These are phyloP conservation scores for Macrophomina phaseolina DNA, from an alignment of 2,329 filamentous ascomycete genomes.

Conservation along the genomic window DNA sequence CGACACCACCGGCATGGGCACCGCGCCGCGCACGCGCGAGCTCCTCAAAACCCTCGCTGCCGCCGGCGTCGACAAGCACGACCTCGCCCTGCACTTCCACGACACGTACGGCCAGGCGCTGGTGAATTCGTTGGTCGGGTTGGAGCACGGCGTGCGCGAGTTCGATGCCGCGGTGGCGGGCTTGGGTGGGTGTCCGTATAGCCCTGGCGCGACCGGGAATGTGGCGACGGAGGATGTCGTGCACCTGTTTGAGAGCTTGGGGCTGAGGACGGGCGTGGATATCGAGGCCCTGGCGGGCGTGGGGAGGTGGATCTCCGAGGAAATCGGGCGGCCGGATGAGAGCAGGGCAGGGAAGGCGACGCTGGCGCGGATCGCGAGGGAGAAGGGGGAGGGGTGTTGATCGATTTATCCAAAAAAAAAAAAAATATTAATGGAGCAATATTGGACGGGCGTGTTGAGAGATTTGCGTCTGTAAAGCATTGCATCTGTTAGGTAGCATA, in stretches of 20 bases:
- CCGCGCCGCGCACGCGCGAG: constrained; percentile 70
- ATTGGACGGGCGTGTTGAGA: neutral
- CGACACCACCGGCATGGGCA: constrained; percentile 91
- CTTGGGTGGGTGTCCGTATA: constrained; percentile 83
- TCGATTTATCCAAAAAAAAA: neutral
- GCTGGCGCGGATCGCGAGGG: constrained; percentile 23
- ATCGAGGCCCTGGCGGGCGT: constrained; percentile 43
- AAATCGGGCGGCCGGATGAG: constrained; percentile 44
- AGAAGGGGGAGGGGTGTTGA: constrained; percentile 13
- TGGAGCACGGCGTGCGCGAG: constrained; percentile 76
- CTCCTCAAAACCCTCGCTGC: constrained; percentile 68
- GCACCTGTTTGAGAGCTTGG: constrained; percentile 74
- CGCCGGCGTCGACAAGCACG: constrained; percentile 71
- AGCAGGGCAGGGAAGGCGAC: constrained; percentile 41
- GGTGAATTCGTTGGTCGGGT: constrained; percentile 78
- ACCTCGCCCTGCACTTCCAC: constrained; percentile 85
- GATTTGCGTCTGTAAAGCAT: neutral
- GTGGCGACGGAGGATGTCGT: constrained; percentile 85
- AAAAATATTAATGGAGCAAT: neutral
- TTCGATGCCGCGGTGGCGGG: constrained; percentile 84
- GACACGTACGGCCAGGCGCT: constrained; percentile 71
- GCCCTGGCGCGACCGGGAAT: constrained; percentile 84
- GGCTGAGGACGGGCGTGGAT: constrained; percentile 73
- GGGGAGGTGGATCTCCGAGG: constrained; percentile 47
- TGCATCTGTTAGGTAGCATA: neutral